These are phyloP conservation scores for Parachaetomium inaequale DNA, from an alignment of 495 filamentous ascomycete species.

Conservation along the genomic window DNA sequence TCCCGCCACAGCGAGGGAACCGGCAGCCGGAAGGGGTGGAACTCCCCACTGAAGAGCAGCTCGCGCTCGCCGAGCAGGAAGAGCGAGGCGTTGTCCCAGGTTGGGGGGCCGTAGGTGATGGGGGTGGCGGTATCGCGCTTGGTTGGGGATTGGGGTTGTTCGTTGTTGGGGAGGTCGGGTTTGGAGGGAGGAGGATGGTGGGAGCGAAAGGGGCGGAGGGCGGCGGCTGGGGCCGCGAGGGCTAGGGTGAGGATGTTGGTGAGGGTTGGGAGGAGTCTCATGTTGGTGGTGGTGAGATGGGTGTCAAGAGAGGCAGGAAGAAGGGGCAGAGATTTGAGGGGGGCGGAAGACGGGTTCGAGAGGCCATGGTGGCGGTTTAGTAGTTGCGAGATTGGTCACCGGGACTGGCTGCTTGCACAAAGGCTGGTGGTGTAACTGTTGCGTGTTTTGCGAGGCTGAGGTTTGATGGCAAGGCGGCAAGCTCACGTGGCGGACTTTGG, in stretches of 20 bases:
- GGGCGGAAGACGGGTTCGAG: neutral
- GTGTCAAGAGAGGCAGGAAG: neutral
- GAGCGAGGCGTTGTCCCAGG: slow-evolving; percentile 70
- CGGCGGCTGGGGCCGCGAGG: neutral
- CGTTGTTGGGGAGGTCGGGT: neutral
- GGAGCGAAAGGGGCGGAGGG: neutral
- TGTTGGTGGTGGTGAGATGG: neutral
- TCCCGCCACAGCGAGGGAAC: slow-evolving; percentile 70
- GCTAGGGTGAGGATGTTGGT: neutral
- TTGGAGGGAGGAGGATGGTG: neutral
- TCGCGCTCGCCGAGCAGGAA: slow-evolving; percentile 68
- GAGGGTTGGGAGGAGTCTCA: neutral
- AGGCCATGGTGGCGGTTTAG: neutral
- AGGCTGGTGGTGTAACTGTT: neutral
- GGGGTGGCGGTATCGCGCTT: slow-evolving; percentile 1
- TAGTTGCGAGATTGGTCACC: neutral
- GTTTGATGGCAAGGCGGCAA: neutral
- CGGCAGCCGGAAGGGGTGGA: slow-evolving; percentile 71
- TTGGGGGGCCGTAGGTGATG: neutral
- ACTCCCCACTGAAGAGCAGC: slow-evolving; percentile 69
- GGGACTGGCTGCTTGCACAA: neutral
- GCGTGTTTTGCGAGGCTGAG: neutral
- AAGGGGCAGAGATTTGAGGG: neutral
- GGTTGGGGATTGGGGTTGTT: neutral
- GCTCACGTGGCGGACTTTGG: neutral